A percentile compares a stretch with the other conserved stretches of the same genome.
Evolutionary conservation across 441 rosid genomes (phyloP).

Genomic region (Aleurites moluccanus): DNA sequence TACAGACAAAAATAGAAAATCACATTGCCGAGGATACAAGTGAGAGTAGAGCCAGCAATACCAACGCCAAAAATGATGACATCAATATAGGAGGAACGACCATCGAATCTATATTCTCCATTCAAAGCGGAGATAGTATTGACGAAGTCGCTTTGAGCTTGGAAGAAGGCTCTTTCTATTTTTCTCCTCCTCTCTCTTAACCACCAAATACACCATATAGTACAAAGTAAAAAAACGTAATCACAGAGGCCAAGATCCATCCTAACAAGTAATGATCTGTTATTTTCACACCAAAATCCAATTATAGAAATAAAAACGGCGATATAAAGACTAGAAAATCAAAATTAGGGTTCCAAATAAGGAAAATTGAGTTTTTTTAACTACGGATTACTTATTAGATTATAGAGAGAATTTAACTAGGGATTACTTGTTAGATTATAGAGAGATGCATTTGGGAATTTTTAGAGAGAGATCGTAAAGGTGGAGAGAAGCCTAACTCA

Average conservation of each 20-base stretch:
- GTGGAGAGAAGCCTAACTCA: too few species aligned
- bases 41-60: slow-evolving; percentile 29
- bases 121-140: slow-evolving; percentile 31
- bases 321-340: neutral
- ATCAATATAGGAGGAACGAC: slow-evolving; percentile 25
- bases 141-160: slow-evolving; percentile 26
- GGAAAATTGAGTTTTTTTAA: too few species aligned
- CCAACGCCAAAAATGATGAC: slow-evolving; percentile 31
- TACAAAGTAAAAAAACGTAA: slow-evolving; percentile 44
- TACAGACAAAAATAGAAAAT: neutral
- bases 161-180: neutral
- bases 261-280: slow-evolving; percentile 43
- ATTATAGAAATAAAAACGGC: neutral
- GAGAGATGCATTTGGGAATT: too few species aligned
- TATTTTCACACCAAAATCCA: slow-evolving; percentile 24
- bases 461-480: too few species aligned
- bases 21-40: slow-evolving; percentile 27
- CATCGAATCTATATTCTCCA: slow-evolving; percentile 46
- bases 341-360: too few species aligned
- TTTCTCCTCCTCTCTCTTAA: slow-evolving; percentile 17
- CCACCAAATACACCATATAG: slow-evolving; percentile 24
- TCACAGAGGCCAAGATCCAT: slow-evolving; percentile 43
- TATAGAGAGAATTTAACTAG: too few species aligned
- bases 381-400: too few species aligned
- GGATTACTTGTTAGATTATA: too few species aligned